These are phyloP conservation scores for Betula pendula DNA, from an alignment of 306 rosid species.

Conservation along the genomic window DNA sequence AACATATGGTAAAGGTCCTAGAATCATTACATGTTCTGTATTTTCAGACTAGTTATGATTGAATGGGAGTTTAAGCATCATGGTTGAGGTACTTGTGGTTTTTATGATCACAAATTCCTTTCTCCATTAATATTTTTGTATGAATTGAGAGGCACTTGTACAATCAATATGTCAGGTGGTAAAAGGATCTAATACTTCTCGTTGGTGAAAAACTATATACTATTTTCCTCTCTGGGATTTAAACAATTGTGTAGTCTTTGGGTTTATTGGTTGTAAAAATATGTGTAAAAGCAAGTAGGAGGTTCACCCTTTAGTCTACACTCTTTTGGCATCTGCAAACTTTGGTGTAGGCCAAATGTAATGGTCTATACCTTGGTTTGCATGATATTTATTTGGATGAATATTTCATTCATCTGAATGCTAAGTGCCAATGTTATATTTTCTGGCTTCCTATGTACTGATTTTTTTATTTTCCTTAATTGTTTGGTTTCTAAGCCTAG, in stretches of 20 bases:
- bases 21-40: background rate
- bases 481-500: slow-evolving; percentile 4
- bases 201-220: background rate
- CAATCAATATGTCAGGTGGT: background rate
- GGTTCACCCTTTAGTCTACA: background rate
- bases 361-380: background rate
- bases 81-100: background rate
- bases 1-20: background rate
- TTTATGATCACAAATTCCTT: background rate
- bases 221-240: background rate
- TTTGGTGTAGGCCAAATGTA: background rate
- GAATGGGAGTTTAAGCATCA: background rate
- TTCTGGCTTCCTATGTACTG: background rate
- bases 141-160: background rate
- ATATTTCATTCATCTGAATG: background rate
- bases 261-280: background rate
- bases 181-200: background rate
- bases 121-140: background rate
- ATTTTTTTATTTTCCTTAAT: background rate
- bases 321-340: background rate
- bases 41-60: background rate
- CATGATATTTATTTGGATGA: background rate
- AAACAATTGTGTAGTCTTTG: background rate
- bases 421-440: background rate
- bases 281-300: background rate